Base-by-base conservation (phyloP, 306 rosid genomes). In the Sicyos edulis region DNA sequence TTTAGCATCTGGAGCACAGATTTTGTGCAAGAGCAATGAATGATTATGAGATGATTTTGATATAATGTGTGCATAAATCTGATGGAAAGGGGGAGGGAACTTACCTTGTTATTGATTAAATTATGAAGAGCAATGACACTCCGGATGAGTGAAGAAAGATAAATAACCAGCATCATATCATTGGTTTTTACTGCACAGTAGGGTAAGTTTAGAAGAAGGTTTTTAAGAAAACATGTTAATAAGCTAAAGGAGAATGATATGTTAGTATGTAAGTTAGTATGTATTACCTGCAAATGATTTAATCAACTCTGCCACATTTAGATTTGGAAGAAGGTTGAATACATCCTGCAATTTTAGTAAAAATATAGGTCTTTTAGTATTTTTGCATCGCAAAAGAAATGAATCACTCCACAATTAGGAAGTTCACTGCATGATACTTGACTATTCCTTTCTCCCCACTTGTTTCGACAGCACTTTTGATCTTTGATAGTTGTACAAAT, bases 71-170 rank as follows among this genome's bases (percentile, higher is more conserved):
- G 32, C 2, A 17, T 3, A 21, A 20, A 1, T 21, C 55, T 9
- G 32, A 42, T 9, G 72, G 14, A 47, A 58, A 15, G 51, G 22
- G 52, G 22, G 19, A 26, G 45, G 42, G 21, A 2, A 58, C 32
- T 40, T 69, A 83, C 89, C 92, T 87, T 87, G 73, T 87, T 87
- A 53, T 83, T 87, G 78, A 87, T 87, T 82, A 87, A 83, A 80
- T 87, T 87, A 70, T 87, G 92, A 63, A 85, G 92, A 14, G 92
- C 92, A 19, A 87, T 81, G 70, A 85, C 86, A 34, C 89, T 83
- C 34, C 92, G 84, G 70, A 87, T 83, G 72, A 87, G 86, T 73
- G 86, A 85, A 42, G 88, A 80, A 26, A 87, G 88, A 85, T 83
- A 87, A 16, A 82, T 78, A 49, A 87, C 88, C 82, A 83, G 67